Percentiles rank a stretch among this genome's conserved stretches.
These are phyloP conservation scores for Rhizophagus sp. DNA, from an alignment of 192 early-diverging fungal species.

Conservation along the genomic window DNA sequence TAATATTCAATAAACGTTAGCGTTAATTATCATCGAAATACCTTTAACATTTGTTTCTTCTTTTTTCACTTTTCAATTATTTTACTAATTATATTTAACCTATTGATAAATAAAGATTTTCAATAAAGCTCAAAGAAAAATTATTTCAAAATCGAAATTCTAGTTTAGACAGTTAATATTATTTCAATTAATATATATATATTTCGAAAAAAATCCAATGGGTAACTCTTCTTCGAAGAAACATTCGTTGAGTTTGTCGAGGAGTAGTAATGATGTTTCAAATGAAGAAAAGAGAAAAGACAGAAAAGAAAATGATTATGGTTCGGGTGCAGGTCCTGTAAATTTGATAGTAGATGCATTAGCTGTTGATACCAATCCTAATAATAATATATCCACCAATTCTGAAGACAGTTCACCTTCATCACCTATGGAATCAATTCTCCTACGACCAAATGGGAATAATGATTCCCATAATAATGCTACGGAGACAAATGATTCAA, in stretches of 20 bases:
- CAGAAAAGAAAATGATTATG: background rate
- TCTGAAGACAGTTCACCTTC: slow-evolving; percentile 8
- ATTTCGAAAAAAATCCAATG: background rate
- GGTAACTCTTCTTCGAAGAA: slow-evolving; percentile 11
- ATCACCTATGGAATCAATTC: slow-evolving; percentile 28
- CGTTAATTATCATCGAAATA: too few species aligned
- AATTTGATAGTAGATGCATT: background rate
- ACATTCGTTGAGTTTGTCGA: background rate
- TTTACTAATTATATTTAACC: too few species aligned
- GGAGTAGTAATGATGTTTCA: background rate
- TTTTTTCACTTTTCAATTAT: too few species aligned
- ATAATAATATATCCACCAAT: background rate
- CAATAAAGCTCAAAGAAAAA: background rate
- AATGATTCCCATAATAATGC: background rate
- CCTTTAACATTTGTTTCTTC: too few species aligned
- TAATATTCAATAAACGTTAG: too few species aligned
- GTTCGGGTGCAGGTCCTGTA: background rate
- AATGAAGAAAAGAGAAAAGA: slow-evolving; percentile 13
- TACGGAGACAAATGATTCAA: background rate
- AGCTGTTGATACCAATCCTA: background rate
- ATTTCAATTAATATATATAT: background rate
- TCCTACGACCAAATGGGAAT: background rate
- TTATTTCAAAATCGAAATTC: background rate
- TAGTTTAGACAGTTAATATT: background rate
- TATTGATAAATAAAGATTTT: too few species aligned